Conservation (phyloP, 441 rosid species). For the Erodium moschatum region DNA sequence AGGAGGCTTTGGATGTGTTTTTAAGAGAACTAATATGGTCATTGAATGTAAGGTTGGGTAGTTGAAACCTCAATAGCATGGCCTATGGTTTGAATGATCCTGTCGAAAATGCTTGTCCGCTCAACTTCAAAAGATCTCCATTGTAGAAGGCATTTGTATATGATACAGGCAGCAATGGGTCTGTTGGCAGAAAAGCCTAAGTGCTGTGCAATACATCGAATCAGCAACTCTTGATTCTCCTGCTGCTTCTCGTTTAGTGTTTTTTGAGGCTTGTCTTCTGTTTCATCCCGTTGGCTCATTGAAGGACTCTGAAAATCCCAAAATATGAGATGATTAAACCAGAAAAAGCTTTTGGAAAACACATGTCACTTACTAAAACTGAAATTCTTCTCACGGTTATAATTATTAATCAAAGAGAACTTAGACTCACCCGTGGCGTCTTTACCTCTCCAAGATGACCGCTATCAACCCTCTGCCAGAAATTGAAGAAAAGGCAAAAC, state of each 20-base stretch:
- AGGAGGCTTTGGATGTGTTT: conserved; percentile 18
- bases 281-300: conserved; percentile 68
- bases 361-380: conserved; percentile 4
- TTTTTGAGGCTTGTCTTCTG: conserved; percentile 68
- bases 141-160: conserved; percentile 90
- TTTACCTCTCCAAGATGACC: conserved; percentile 64
- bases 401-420: neutral
- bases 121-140: conserved; percentile 99
- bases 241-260: conserved; percentile 93
- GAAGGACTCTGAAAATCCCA: conserved; percentile 77
- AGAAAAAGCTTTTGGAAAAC: conserved; percentile 14
- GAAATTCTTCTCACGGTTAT: neutral
- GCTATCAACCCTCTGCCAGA: conserved; percentile 73
- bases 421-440: conserved; percentile 45
- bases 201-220: conserved; percentile 84
- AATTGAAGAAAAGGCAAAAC: conserved; percentile 21
- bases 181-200: conserved; percentile 74
- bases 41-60: conserved; percentile 16
- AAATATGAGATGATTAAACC: conserved; percentile 13
- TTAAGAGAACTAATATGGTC: conserved; percentile 1
- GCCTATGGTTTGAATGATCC: conserved; percentile 90
- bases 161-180: conserved; percentile 88
- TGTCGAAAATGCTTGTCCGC: conserved; percentile 84
- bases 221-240: conserved; percentile 91
- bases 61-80: conserved; percentile 83